Percentiles rank a stretch among this genome's conserved stretches.
Evolutionary conservation across 2,329 filamentous ascomycete species (phyloP).

Genomic region (Nannizziopsis barbatae): DNA sequence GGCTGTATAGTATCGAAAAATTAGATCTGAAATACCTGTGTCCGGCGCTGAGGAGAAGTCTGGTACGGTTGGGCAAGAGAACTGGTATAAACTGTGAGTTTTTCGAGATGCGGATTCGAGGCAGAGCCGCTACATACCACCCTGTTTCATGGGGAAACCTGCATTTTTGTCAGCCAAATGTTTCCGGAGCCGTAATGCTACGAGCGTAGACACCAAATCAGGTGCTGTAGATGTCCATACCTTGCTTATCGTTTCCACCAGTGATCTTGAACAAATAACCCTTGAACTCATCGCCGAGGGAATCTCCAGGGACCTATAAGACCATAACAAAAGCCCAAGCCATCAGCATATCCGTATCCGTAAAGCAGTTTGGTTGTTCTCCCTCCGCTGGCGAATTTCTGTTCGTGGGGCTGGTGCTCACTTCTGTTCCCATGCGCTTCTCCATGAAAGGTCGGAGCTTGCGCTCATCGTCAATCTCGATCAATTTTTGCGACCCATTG

Average conservation of each 20-base stretch:
- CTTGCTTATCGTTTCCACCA: constrained; percentile 99
- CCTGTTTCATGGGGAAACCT: constrained; percentile 99
- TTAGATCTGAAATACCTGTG: constrained; percentile 47
- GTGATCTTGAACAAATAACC: constrained; percentile 99
- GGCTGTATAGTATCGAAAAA: too few relatives aligned
- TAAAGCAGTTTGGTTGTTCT: constrained; percentile 13
- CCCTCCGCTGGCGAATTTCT: constrained; percentile 8
- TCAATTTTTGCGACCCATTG: constrained; percentile 99
- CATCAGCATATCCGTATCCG: constrained; percentile 25
- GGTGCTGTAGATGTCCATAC: constrained; percentile 21
- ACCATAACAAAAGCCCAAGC: constrained; percentile 15
- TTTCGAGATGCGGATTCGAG: constrained; percentile 18
- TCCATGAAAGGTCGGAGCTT: constrained; percentile 99
- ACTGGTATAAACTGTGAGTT: constrained; percentile 32
- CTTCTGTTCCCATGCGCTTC: constrained; percentile 64
- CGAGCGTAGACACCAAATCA: background rate
- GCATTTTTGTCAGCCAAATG: constrained; percentile 1
- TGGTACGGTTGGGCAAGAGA: constrained; percentile 93
- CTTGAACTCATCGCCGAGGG: constrained; percentile 98
- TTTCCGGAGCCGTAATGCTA: background rate
- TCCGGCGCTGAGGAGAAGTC: constrained; percentile 86
- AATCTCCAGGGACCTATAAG: constrained; percentile 72
- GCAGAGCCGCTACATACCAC: constrained; percentile 41
- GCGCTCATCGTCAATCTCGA: constrained; percentile 98
- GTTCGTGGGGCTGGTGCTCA: constrained; percentile 25